Conservation (phyloP, 192 early-diverging fungal species). For the Lobulomyces angularis region DNA sequence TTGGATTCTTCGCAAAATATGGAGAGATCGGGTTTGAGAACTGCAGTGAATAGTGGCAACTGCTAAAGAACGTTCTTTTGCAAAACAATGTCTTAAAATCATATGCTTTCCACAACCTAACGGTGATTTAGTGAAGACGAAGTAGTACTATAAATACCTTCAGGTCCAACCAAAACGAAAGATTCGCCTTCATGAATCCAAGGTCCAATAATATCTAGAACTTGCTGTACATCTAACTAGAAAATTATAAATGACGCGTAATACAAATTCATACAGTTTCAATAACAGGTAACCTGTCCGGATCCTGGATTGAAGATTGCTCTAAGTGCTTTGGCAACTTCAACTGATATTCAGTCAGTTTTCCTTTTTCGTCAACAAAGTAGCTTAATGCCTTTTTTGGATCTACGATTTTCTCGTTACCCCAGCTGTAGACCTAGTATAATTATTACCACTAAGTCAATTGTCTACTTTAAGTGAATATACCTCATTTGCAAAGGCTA, state of each 20-base stretch:
- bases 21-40: slow-evolving; percentile 37
- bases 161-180: slow-evolving; percentile 37
- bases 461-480: too few species aligned
- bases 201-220: slow-evolving; percentile 33
- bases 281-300: slow-evolving; percentile 19
- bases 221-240: slow-evolving; percentile 23
- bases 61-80: slow-evolving; percentile 16
- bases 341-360: slow-evolving; percentile 17
- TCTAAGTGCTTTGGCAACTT: slow-evolving; percentile 12
- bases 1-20: slow-evolving; percentile 34
- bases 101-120: slow-evolving; percentile 44
- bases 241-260: too few species aligned
- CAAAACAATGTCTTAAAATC: slow-evolving; percentile 38
- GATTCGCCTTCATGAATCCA: slow-evolving; percentile 36
- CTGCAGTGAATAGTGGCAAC: slow-evolving; percentile 44
- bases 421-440: too few species aligned
- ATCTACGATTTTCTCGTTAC: slow-evolving; percentile 25
- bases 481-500: slow-evolving; percentile 32
- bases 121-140: too few species aligned
- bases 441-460: too few species aligned
- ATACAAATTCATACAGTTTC: too few species aligned
- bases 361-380: slow-evolving; percentile 19
- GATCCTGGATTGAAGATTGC: slow-evolving; percentile 16
- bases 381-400: slow-evolving; percentile 29
- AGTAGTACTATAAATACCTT: too few species aligned